These are phyloP conservation scores for Podospora australis DNA, from an alignment of 495 filamentous ascomycete species.

Conservation along the genomic window DNA sequence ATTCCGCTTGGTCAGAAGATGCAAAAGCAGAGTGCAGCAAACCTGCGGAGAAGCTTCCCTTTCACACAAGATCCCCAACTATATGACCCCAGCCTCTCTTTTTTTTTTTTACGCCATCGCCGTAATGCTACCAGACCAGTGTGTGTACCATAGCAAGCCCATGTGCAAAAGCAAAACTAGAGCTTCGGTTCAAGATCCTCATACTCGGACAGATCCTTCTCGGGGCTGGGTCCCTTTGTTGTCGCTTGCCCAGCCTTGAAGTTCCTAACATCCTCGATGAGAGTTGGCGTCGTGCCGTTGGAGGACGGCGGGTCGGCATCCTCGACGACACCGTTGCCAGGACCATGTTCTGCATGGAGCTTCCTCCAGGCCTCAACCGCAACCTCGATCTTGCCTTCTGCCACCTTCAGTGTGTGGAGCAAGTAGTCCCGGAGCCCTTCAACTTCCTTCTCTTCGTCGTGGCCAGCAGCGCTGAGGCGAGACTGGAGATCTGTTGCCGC, in stretches of 20 bases:
- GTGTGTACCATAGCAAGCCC: too few species aligned
- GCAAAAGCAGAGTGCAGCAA: too few species aligned
- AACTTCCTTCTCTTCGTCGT: constrained; percentile 27
- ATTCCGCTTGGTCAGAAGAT: too few species aligned
- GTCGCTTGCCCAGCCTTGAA: constrained; percentile 69
- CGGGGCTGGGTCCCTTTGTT: constrained; percentile 61
- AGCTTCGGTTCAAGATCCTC: constrained; percentile 77
- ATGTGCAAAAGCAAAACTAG: background rate
- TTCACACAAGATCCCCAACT: too few species aligned
- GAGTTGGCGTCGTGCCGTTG: constrained; percentile 39
- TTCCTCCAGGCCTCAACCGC: constrained; percentile 33
- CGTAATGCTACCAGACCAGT: too few species aligned
- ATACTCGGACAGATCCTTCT: constrained; percentile 71
- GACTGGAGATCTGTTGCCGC: constrained; percentile 29
- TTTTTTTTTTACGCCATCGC: too few species aligned
- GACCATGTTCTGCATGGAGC: constrained; percentile 45
- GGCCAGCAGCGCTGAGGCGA: constrained; percentile 27
- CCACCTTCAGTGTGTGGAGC: constrained; percentile 26
- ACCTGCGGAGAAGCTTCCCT: too few species aligned
- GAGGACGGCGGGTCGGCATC: constrained; percentile 34
- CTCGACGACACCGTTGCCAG: constrained; percentile 30
- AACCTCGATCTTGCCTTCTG: constrained; percentile 28
- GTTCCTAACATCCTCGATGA: constrained; percentile 66
- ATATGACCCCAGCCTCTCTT: too few species aligned
- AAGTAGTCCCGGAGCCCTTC: constrained; percentile 31